These are phyloP conservation scores for Austropuccinia psidii DNA, from an alignment of 1,284 basidiomycete species.

Conservation along the genomic window DNA sequence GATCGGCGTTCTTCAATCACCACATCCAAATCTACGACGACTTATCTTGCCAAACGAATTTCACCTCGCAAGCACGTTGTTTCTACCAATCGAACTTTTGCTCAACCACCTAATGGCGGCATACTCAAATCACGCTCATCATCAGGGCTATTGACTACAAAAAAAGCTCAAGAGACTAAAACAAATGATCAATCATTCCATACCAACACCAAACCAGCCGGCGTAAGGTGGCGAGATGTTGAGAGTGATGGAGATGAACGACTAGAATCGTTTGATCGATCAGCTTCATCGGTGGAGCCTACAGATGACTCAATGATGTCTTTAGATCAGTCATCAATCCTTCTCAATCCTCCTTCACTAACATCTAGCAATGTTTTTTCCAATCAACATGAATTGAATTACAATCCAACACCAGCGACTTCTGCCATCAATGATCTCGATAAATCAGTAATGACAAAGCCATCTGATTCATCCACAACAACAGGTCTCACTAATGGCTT, in stretches of 20 bases:
- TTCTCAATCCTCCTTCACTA: not conserved
- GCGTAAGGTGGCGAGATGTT: conserved; percentile 30
- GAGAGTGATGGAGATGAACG: conserved; percentile 23
- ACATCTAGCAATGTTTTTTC: not conserved
- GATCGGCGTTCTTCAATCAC: not conserved
- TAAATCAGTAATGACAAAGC: not conserved
- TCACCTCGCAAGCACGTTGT: conserved; percentile 12
- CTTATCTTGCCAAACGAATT: not conserved
- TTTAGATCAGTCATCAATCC: not conserved
- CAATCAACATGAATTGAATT: not conserved
- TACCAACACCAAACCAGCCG: not conserved
- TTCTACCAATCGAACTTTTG: not conserved
- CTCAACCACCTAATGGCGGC: not conserved
- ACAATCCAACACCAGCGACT: not conserved
- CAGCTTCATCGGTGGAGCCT: not conserved
- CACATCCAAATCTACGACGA: not conserved
- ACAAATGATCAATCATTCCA: not conserved
- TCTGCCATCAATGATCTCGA: not conserved
- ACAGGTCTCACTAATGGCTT: not conserved
- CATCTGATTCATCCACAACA: not conserved
- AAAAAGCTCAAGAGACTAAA: not conserved
- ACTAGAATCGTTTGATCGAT: conserved; percentile 22
- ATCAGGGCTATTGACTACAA: not conserved
- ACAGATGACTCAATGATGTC: conserved; percentile 19
- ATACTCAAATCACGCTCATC: not conserved